A percentile compares a stretch with the other conserved stretches of the same genome.
Evolutionary conservation across 1,139 yeast genomes (phyloP).

Genomic region (Taphrina wiesneri): DNA sequence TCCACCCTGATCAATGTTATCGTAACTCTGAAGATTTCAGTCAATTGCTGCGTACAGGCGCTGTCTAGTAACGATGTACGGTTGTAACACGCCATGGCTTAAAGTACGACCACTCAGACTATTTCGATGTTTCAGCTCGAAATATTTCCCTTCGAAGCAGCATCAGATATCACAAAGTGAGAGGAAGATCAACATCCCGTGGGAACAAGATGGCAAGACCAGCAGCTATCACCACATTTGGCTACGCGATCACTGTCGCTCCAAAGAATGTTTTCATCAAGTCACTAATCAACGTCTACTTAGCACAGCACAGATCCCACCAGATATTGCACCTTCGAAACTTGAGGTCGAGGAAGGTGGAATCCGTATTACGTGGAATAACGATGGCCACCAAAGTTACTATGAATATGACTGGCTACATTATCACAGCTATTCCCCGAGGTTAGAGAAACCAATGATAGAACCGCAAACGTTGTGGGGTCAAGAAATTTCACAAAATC

Average conservation of each 20-base stretch:
- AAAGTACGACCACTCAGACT: background rate
- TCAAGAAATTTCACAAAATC: constrained; percentile 50
- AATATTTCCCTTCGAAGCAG: constrained; percentile 32
- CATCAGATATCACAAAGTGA: constrained; percentile 42
- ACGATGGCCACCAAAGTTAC: constrained; percentile 53
- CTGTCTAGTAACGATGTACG: no score
- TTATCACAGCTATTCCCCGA: constrained; percentile 62
- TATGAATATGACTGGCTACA: constrained; percentile 58
- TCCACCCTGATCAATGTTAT: no score
- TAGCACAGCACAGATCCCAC: constrained; percentile 58
- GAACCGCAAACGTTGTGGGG: constrained; percentile 51
- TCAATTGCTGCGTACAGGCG: no score
- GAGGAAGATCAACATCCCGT: constrained; percentile 43
- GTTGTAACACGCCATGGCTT: background rate
- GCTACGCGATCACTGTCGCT: constrained; percentile 72
- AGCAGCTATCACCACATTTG: constrained; percentile 57
- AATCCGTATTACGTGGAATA: constrained; percentile 36
- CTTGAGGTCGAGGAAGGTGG: constrained; percentile 40
- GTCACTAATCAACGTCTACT: constrained; percentile 65
- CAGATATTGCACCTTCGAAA: constrained; percentile 50
- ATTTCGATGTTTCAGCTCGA: background rate
- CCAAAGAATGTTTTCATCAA: constrained; percentile 60
- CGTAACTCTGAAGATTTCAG: background rate
- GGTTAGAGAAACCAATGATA: constrained; percentile 46
- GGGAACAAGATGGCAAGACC: constrained; percentile 44